Percentiles rank a stretch among this genome's conserved stretches.
phyloP scores from a whole-genome alignment of 148 eudicot genomes.

The Polygonum aviculare region DNA sequence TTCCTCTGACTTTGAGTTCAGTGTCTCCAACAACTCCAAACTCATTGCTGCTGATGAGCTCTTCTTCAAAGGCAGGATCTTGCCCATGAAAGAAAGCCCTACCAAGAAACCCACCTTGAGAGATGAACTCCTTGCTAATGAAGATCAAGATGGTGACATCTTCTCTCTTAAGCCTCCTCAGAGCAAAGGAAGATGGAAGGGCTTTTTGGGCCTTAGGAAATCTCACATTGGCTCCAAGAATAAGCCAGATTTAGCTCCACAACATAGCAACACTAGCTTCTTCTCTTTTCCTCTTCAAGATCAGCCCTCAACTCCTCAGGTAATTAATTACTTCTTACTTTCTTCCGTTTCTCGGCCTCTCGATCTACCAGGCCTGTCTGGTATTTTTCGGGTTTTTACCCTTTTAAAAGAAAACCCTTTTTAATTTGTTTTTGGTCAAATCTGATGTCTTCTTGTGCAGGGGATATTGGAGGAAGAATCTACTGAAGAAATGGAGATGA shows the following conservation, averaged over 20 bases:
- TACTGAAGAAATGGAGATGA: constrained; percentile 5
- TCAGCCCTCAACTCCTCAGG: background rate
- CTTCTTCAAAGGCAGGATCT: constrained; percentile 55
- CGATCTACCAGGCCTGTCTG: no score
- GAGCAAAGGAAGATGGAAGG: constrained; percentile 61
- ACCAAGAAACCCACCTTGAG: constrained; percentile 28
- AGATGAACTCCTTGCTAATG: constrained; percentile 53
- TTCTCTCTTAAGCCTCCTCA: constrained; percentile 52
- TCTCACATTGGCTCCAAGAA: constrained; percentile 57
- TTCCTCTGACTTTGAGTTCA: constrained; percentile 74
- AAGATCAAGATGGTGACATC: constrained; percentile 21
- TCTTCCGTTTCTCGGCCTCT: no score
- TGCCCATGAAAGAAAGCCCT: constrained; percentile 47
- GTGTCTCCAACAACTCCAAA: constrained; percentile 29
- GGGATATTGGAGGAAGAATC: background rate
- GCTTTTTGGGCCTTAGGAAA: constrained; percentile 67
- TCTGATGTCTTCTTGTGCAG: background rate
- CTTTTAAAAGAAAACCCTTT: no score
- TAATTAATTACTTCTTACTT: background rate
- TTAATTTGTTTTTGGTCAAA: background rate
- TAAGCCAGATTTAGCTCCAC: constrained; percentile 20
- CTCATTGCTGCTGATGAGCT: constrained; percentile 58
- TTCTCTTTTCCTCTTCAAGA: constrained; percentile 22
- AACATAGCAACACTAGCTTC: constrained; percentile 3
- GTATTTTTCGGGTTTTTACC: background rate